Base-by-base conservation (phyloP, 768 basidiomycete genomes). In the Leccinum pellstonianum region DNA sequence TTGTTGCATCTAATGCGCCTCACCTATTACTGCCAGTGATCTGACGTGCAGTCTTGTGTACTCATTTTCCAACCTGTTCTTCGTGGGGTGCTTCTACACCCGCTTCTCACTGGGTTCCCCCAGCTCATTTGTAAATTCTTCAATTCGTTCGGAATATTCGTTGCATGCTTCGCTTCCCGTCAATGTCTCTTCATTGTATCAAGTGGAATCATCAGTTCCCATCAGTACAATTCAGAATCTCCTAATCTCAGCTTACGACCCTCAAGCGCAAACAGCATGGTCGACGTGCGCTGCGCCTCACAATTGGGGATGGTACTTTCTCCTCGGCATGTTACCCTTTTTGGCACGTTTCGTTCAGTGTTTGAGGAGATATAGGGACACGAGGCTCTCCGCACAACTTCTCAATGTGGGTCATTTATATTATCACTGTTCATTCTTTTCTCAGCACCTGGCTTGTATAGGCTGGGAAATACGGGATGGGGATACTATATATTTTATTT, bases 331-430 rank as follows among this genome's bases (percentile, higher is more conserved):
- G 9, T 62, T 95, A 1, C 95, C 97, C 0, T 81, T 91, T 19
- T 55, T 90, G 2, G 79, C 85, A 35, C 95, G 97, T 75, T 69
- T 93, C 46, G 78, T 91, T 11, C 97, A 99, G 74, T 92, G 90
- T 69, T 64, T 97, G 54, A 88, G 88, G 63, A 94, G 96, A 76
- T 98, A 89, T 69, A 75, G 74, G 50, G 97, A 98, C 68, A 92
- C 93, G 2, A 77, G 78, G 38, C 71, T 88, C 41, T 63, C 76
- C 17, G 89, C 88, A 0, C 96, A 98, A 79, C 72, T 98, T 47
- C 83, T 98, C 68, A 99, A 99, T 69, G 95, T 92, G 53, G 56
- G 84, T 70, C 12, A 54, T 56, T 52, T 37, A 43, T n/a, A 10
- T 23, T 29, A 17, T 35, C 15, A 54, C 48, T 38, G 31, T 38